A percentile compares a stretch with the other conserved stretches of the same genome.
These are phyloP conservation scores for Cymbidium sinense DNA, from an alignment of 106 monocot species.

Conservation along the genomic window DNA sequence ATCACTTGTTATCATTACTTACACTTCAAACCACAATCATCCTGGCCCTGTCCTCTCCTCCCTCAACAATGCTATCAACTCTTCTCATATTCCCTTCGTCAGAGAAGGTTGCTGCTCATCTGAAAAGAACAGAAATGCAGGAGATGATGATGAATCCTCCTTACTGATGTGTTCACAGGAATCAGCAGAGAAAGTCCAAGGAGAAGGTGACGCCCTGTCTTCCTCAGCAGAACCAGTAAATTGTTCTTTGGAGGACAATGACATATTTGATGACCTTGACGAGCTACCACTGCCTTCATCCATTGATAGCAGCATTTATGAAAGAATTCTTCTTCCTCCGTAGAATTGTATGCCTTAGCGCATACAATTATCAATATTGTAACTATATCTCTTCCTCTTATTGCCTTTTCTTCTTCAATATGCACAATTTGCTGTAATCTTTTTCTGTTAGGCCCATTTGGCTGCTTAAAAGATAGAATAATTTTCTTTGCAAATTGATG, in stretches of 20 bases:
- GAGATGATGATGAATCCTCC: background rate
- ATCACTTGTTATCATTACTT: conserved; percentile 49
- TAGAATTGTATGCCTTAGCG: background rate
- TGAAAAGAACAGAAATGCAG: background rate
- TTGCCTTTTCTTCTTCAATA: too few relatives aligned
- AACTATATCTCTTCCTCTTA: too few relatives aligned
- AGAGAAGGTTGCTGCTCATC: background rate
- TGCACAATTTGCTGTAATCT: too few relatives aligned
- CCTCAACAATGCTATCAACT: background rate
- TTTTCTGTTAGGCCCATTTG: too few relatives aligned
- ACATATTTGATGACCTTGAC: conserved; percentile 61
- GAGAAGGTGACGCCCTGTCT: background rate
- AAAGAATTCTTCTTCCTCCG: conserved; percentile 17
- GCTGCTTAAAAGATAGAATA: too few relatives aligned
- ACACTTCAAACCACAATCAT: conserved; percentile 57
- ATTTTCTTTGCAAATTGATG: too few relatives aligned
- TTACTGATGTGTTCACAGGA: background rate
- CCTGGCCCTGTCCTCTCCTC: conserved; percentile 22
- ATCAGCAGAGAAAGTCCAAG: background rate
- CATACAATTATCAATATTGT: too few relatives aligned
- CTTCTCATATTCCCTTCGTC: background rate
- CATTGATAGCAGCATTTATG: conserved; percentile 34
- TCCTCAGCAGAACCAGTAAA: background rate
- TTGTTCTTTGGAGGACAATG: conserved; percentile 14
- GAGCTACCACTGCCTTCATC: conserved; percentile 41